These are phyloP conservation scores for Leishmania tarentolae DNA, from an alignment of 208 protist genomes.

Conservation along the genomic window DNA sequence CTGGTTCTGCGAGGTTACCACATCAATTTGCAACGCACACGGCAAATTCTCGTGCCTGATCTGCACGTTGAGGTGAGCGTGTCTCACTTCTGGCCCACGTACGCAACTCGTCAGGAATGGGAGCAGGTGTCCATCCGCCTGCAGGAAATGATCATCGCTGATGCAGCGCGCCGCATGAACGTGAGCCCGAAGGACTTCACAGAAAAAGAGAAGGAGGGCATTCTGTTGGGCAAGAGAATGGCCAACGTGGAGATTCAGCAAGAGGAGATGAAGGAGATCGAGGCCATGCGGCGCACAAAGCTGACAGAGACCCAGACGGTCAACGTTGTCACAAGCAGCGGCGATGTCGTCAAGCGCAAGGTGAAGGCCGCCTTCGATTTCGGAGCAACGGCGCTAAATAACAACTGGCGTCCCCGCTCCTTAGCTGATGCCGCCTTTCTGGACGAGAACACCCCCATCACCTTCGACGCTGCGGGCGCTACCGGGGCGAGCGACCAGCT, in stretches of 20 bases:
- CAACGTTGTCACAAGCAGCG: slow-evolving; percentile 56
- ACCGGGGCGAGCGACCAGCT: slow-evolving; percentile 84
- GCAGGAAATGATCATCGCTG: slow-evolving; percentile 99
- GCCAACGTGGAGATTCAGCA: slow-evolving; percentile 97
- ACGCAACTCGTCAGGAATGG: slow-evolving; percentile 98
- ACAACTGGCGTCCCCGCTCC: slow-evolving; percentile 85
- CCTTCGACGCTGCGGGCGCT: slow-evolving; percentile 57
- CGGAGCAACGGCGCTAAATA: slow-evolving; percentile 58
- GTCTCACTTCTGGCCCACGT: slow-evolving; percentile 99
- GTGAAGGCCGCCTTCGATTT: slow-evolving; percentile 88
- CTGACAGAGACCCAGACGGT: slow-evolving; percentile 67
- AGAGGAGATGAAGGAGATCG: slow-evolving; percentile 99
- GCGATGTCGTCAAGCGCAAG: slow-evolving; percentile 79
- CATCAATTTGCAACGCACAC: slow-evolving; percentile 97
- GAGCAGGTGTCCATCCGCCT: slow-evolving; percentile 97
- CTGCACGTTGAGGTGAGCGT: slow-evolving; percentile 95
- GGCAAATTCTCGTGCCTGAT: slow-evolving; percentile 98
- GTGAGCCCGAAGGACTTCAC: slow-evolving; percentile 99
- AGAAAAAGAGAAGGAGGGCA: slow-evolving; percentile 99
- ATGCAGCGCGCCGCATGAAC: slow-evolving; percentile 99
- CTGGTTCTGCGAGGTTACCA: slow-evolving; percentile 99
- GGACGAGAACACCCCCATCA: slow-evolving; percentile 66
- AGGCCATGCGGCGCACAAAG: slow-evolving; percentile 94
- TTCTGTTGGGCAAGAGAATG: slow-evolving; percentile 99
- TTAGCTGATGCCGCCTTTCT: slow-evolving; percentile 79